Base-by-base conservation (phyloP, 2,329 filamentous ascomycete species). In the Aspergillus persii region DNA sequence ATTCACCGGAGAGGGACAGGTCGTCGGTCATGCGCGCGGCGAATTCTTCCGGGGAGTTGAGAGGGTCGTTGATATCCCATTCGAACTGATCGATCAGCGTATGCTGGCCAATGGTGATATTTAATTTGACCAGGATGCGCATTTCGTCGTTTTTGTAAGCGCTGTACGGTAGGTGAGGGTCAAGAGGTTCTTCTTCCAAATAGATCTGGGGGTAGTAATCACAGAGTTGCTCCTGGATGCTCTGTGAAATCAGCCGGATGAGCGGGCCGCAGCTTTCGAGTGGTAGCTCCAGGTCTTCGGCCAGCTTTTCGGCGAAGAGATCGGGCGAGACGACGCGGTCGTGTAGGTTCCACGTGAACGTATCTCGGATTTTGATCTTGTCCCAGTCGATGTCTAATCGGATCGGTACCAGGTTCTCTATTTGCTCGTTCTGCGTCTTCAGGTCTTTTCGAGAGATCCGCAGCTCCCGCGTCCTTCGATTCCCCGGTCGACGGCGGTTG, bases 101-200 rank as follows among this genome's bases (percentile, higher is more conserved):
- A 71, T 96, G 91, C 63, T 91, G 89, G 46, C 94, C 95, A 71
- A 99, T 97, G 6, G 95, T 98, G 70, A 99, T 96, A 76, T 98
- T 97, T 53, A 99, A 83, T 76, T 97, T 98, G 76, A 99, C 87
- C 48, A 96, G 80, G 66, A 99, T 90, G 53, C 95, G 89, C 94
- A 99, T 97, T 79, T 99, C 95, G 73, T 99, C 95, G 72, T 99
- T 96, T 77, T 98, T 98, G 80, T 97, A 96, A 6, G 95, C 93
- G 44, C 85, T 88, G 73, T 98, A 98, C 0, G 94, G 93, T 11
- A 96, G 82, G 71, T 95, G 89, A 1, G 92, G 90, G 69, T 99
- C 94, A 50, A 97, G 82, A 0, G 94, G 86, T 68, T 96, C 92
- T 68, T 98, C 94, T 67, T 96, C 89, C 52, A 94, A 89, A 57